Evolutionary conservation across 306 rosid genomes (phyloP).

Genomic region (Mimosa bimucronata): DNA sequence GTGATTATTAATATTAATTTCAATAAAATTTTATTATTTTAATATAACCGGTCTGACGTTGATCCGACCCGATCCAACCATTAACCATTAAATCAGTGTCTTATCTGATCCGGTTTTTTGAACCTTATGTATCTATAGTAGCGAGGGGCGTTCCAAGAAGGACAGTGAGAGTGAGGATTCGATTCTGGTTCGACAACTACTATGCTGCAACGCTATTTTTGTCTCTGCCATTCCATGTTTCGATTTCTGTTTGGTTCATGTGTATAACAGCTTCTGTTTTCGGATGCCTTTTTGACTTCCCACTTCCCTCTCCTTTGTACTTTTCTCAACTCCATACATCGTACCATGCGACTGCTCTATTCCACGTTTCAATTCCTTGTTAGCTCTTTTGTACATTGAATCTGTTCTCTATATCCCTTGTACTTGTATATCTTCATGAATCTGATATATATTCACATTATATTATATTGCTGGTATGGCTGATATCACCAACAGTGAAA

Average conservation of each 20-base stretch:
- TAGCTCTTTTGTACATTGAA: background rate
- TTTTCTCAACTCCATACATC: background rate
- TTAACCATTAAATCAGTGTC: too few species aligned
- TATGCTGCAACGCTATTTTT: background rate
- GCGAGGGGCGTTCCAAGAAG: background rate
- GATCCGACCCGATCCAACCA: too few species aligned
- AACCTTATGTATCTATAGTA: too few species aligned
- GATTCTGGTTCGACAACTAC: background rate
- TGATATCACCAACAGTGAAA: background rate
- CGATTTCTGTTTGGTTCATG: background rate
- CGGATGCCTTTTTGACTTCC: background rate
- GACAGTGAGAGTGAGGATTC: background rate
- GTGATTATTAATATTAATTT: too few species aligned
- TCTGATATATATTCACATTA: background rate
- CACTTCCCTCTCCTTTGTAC: background rate
- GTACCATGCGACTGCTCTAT: background rate
- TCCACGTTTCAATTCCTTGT: background rate
- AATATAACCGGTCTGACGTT: too few species aligned
- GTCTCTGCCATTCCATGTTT: constrained; percentile 5
- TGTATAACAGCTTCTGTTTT: background rate
- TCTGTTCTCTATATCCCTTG: background rate
- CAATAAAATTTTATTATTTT: too few species aligned
- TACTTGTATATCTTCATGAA: background rate
- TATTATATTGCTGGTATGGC: background rate
- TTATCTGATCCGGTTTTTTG: too few species aligned